Evolutionary conservation across 83 land plant genomes (phyloP), one percentile per base, ranked within the genome.

Genomic region (Picea abies): DNA sequence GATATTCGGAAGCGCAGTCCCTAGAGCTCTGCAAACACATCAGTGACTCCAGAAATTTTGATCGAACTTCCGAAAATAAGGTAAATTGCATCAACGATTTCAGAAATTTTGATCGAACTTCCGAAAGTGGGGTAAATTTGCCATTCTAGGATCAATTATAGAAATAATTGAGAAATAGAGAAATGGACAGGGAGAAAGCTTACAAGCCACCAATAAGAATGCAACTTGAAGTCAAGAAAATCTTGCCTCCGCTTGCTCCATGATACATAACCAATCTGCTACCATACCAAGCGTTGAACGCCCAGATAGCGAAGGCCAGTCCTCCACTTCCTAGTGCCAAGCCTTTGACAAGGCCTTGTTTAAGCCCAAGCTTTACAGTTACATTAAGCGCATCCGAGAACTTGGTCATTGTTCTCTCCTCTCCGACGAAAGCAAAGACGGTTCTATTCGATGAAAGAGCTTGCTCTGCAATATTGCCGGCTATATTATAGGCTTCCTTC

Each of bases 351-450:
- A 35, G 35, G 1, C 35, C 35, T 35, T 35, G 78, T 80, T 81
- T 87, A 15, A 82, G 9, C 3, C 92, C 87, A 11, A 88, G 83
- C 76, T 85, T 37, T 25, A 87, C 84, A 8, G 90, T 80, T 56
- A 47, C 60, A 7, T 88, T 82, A 37, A 91, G 64, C 8, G 89
- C 84, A 2, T 37, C 22, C 6, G 85, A 63, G 71, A 80, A 91
- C 47, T 61, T 37, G 58, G 58, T 23, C 47, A 83, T 16, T 23
- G 87, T 81, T 58, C 81, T 71, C 44, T 76, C 60, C 78, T 91
- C 90, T 35, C 35, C 35, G 1, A 35, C 35, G 35, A 35, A 35
- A 35, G 35, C 1, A 35, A 35, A 35, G 35, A 35, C 35, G 2
- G 35, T 35, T 35, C 35, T 35, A 35, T 1, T 35, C 35, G 35